A percentile compares a stretch with the other conserved stretches of the same genome.
Conservation (phyloP, 1,139 yeast species). For the Yamadazyma friedrichii region DNA sequence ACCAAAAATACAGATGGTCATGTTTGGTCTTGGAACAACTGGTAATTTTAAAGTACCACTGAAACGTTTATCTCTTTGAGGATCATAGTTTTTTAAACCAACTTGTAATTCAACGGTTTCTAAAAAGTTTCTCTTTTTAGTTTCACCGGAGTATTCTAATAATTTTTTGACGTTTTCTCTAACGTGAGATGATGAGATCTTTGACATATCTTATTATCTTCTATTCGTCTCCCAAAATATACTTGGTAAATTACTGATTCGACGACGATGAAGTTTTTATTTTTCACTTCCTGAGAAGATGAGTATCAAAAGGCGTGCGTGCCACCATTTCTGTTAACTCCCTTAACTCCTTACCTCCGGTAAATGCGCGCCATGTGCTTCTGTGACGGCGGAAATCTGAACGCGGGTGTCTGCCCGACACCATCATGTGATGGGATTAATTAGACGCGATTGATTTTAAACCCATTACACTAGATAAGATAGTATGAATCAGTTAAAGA, state of each 20-base stretch:
- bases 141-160: constrained; percentile 85
- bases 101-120: constrained; percentile 99
- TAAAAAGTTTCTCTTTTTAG: constrained; percentile 99
- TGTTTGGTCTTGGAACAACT: constrained; percentile 99
- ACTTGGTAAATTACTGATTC: constrained; percentile 50
- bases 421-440: no score
- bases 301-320: constrained; percentile 1
- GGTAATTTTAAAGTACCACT: constrained; percentile 99
- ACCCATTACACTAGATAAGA: no score
- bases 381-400: no score
- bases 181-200: constrained; percentile 88
- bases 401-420: no score
- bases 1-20: constrained; percentile 99
- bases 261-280: constrained; percentile 39
- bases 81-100: constrained; percentile 99
- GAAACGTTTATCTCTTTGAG: constrained; percentile 99
- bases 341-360: no score
- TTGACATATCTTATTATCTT: constrained; percentile 66
- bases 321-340: neutral
- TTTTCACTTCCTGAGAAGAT: constrained; percentile 4
- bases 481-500: neutral
- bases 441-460: no score
- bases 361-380: no score
- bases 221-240: constrained; percentile 67
- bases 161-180: constrained; percentile 96